These are phyloP conservation scores for Haplosporangium gracile DNA, from an alignment of 192 early-diverging fungal genomes.

Conservation along the genomic window DNA sequence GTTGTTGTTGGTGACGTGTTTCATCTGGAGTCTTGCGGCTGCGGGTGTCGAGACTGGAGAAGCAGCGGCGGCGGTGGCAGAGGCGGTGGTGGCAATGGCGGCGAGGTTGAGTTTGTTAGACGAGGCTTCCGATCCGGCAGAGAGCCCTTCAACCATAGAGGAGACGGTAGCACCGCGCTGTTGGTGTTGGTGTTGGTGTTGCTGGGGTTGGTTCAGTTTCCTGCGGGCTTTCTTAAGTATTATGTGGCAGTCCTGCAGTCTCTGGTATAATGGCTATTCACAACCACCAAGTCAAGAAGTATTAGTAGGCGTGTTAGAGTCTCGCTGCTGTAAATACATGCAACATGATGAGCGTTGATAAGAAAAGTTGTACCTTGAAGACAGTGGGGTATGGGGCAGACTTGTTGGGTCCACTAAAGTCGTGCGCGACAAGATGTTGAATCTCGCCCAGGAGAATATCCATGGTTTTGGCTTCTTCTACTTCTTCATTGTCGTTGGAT, in stretches of 20 bases:
- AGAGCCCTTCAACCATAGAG: background rate
- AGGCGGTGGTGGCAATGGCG: background rate
- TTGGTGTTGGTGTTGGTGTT: background rate
- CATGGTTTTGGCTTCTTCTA: background rate
- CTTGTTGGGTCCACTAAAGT: constrained; percentile 13
- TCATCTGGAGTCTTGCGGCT: background rate
- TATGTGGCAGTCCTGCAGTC: constrained; percentile 28
- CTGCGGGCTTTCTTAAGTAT: constrained; percentile 25
- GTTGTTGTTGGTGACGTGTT: background rate
- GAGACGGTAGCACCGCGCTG: background rate
- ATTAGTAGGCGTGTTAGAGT: background rate
- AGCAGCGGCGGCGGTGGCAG: background rate
- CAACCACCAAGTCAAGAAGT: background rate
- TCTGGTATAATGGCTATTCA: constrained; percentile 23
- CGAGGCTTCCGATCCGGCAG: background rate
- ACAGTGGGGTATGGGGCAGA: constrained; percentile 10
- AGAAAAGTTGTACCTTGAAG: constrained; percentile 15
- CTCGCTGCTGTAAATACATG: background rate
- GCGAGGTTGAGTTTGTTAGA: background rate
- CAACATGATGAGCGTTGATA: background rate
- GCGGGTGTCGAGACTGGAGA: background rate
- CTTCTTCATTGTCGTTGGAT: background rate
- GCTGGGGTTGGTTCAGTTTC: background rate
- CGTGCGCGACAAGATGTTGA: constrained; percentile 17
- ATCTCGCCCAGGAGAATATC: constrained; percentile 18